Conservation (phyloP, 768 basidiomycete species). For the Tulasnella sp. region DNA sequence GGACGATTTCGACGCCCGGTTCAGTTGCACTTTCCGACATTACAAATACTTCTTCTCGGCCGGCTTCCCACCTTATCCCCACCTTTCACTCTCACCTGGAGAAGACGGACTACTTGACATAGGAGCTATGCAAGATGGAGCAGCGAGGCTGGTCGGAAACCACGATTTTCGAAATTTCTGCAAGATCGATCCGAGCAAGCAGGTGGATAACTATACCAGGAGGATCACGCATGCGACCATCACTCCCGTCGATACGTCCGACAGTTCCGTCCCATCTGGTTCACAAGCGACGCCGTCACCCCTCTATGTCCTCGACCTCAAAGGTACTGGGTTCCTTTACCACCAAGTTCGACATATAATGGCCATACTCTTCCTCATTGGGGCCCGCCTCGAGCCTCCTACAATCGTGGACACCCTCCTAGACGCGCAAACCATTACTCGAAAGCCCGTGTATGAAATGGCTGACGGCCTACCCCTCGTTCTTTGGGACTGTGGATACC, state of each 20-base stretch:
- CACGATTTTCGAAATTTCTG: conserved; percentile 96
- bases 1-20: conserved; percentile 74
- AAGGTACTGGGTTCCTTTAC: conserved; percentile 85
- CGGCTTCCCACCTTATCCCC: conserved; percentile 10
- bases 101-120: conserved; percentile 49
- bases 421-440: conserved; percentile 51
- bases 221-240: conserved; percentile 62
- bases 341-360: conserved; percentile 96
- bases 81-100: neutral
- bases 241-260: conserved; percentile 33
- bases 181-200: conserved; percentile 87
- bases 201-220: conserved; percentile 72
- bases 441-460: conserved; percentile 90
- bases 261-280: conserved; percentile 14
- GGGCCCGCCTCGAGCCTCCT: conserved; percentile 67
- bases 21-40: conserved; percentile 77
- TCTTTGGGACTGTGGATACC: conserved; percentile 83
- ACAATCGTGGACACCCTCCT: conserved; percentile 62
- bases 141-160: conserved; percentile 63
- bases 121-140: conserved; percentile 65
- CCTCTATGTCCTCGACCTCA: conserved; percentile 71
- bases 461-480: conserved; percentile 85
- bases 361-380: conserved; percentile 82
- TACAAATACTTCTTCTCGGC: conserved; percentile 95
- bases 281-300: conserved; percentile 21